Percentiles rank a stretch among this genome's conserved stretches.
Conservation (phyloP, 2,329 filamentous ascomycete species). For the Tympanopsis confertula region DNA sequence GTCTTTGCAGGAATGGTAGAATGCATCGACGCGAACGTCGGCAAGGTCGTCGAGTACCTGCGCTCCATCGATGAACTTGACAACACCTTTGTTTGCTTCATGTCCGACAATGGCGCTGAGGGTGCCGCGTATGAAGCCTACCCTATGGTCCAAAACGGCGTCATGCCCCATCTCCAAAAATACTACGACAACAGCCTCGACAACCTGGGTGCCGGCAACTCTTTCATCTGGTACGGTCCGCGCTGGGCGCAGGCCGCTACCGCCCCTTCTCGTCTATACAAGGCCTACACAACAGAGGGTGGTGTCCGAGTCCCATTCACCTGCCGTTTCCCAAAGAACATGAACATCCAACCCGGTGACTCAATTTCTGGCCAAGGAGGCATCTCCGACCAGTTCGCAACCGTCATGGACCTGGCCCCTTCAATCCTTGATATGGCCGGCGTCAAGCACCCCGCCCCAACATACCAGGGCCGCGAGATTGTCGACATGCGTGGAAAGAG, state of each 20-base stretch:
- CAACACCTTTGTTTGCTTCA: constrained; percentile 53
- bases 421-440: constrained; percentile 34
- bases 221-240: constrained; percentile 49
- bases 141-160: constrained; percentile 39
- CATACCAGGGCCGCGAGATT: constrained; percentile 23
- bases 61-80: constrained; percentile 43
- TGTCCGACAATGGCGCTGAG: constrained; percentile 52
- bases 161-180: constrained; percentile 39
- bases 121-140: constrained; percentile 45
- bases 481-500: constrained; percentile 19
- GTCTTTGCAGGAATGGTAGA: constrained; percentile 55
- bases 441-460: constrained; percentile 37
- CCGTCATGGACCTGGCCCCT: constrained; percentile 37
- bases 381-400: constrained; percentile 38
- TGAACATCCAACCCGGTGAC: constrained; percentile 19
- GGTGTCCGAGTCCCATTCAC: constrained; percentile 41
- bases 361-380: constrained; percentile 12
- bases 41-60: constrained; percentile 44
- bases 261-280: constrained; percentile 28
- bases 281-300: constrained; percentile 32
- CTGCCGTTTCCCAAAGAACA: constrained; percentile 11
- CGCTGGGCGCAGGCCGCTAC: constrained; percentile 42
- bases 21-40: constrained; percentile 46
- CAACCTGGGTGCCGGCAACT: constrained; percentile 43
- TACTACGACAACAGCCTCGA: constrained; percentile 46